A percentile compares a stretch with the other conserved stretches of the same genome.
phyloP scores from a whole-genome alignment of 768 basidiomycete species.

The Hirschioporus abietinus region DNA sequence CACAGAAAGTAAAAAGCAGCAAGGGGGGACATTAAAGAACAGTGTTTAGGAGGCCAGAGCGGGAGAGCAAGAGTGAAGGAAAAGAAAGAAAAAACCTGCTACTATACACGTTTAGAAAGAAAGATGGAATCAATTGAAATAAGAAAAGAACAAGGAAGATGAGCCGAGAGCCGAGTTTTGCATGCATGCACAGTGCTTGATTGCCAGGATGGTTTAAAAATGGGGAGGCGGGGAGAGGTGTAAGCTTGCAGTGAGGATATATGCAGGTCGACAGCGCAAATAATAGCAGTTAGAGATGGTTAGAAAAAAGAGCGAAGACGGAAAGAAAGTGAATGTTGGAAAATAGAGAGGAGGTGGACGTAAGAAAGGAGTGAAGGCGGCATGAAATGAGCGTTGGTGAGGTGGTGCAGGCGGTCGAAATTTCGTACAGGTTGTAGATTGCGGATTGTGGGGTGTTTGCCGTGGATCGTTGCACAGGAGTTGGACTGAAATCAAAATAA shows the following conservation, averaged over 20 bases:
- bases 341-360: background rate
- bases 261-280: background rate
- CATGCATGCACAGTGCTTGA: background rate
- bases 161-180: background rate
- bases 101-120: background rate
- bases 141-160: background rate
- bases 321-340: background rate
- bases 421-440: background rate
- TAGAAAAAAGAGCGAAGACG: background rate
- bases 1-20: background rate
- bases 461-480: background rate
- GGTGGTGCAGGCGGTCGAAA: background rate
- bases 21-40: background rate
- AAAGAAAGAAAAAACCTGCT: background rate
- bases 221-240: too few species aligned
- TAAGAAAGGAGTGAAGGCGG: background rate
- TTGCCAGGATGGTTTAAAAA: too few species aligned
- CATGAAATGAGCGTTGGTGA: background rate
- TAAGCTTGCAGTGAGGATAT: background rate
- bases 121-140: background rate
- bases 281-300: background rate
- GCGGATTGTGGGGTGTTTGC: background rate
- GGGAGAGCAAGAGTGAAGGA: background rate
- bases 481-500: background rate
- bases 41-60: background rate